A percentile compares a stretch with the other conserved stretches of the same genome.
Conservation (phyloP, 1,284 basidiomycete species). For the Cronartium quercuum region DNA sequence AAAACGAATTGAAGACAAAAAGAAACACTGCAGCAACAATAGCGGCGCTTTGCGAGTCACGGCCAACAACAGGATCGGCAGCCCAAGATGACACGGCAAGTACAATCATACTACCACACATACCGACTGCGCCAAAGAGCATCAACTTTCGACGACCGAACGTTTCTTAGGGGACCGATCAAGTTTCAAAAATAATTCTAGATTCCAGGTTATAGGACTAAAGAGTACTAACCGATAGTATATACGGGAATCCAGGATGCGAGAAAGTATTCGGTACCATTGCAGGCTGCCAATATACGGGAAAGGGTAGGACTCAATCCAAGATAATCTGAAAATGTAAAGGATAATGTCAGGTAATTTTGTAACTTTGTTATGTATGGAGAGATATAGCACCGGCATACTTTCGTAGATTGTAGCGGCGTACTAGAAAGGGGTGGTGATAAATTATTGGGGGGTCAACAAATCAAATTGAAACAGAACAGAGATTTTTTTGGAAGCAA, state of each 20-base stretch:
- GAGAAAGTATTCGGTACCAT: slow-evolving; percentile 64
- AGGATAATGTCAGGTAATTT: neutral
- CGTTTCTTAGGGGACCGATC: slow-evolving; percentile 55
- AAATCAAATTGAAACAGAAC: neutral
- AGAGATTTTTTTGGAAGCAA: too few relatives aligned
- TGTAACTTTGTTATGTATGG: too few relatives aligned
- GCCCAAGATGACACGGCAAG: slow-evolving; percentile 56
- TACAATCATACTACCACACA: slow-evolving; percentile 59
- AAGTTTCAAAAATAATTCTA: neutral
- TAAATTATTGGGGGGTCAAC: neutral
- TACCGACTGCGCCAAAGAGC: slow-evolving; percentile 62
- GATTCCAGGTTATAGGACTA: neutral
- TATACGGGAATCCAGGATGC: slow-evolving; percentile 50
- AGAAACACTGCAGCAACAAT: slow-evolving; percentile 58
- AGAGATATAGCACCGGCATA: slow-evolving; percentile 5
- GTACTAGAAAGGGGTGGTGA: slow-evolving; percentile 49
- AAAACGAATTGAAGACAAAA: slow-evolving; percentile 65
- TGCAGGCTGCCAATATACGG: slow-evolving; percentile 63
- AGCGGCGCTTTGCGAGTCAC: slow-evolving; percentile 53
- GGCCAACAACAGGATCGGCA: slow-evolving; percentile 43
- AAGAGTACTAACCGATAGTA: neutral
- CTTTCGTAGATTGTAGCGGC: slow-evolving; percentile 45
- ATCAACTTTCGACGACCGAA: slow-evolving; percentile 61
- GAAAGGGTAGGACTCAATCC: slow-evolving; percentile 42
- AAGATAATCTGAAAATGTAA: neutral